phyloP scores from a whole-genome alignment of 352 stramenopile species.

The Globisporangium orthogonon region DNA sequence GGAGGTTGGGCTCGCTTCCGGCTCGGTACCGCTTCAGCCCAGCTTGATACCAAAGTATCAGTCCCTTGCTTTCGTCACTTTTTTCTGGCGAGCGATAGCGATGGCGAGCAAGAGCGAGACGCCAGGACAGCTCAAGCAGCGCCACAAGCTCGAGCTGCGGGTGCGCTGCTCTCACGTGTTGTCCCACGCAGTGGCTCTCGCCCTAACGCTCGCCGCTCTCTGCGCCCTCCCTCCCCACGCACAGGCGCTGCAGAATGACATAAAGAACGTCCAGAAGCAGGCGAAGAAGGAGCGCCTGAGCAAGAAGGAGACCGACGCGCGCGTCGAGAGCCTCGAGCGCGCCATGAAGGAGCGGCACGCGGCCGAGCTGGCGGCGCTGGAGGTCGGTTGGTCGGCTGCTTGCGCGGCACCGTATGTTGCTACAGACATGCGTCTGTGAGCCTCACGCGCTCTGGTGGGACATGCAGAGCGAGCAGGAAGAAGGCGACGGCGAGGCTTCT shows the following conservation, averaged over 20 bases:
- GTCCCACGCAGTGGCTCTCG: too few relatives aligned
- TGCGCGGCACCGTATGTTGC: too few relatives aligned
- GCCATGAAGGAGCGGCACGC: slow-evolving; percentile 52
- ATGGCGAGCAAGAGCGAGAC: slow-evolving; percentile 65
- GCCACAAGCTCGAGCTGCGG: slow-evolving; percentile 81
- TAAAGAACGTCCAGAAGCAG: slow-evolving; percentile 82
- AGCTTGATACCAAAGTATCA: background rate
- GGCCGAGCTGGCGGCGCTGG: slow-evolving; percentile 34
- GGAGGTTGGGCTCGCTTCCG: background rate
- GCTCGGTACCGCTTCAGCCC: background rate
- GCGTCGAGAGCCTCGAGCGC: slow-evolving; percentile 50
- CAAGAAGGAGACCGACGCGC: slow-evolving; percentile 66
- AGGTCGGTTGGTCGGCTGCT: slow-evolving; percentile 9
- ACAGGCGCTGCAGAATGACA: slow-evolving; percentile 69
- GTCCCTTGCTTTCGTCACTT: background rate
- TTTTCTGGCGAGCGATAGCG: background rate
- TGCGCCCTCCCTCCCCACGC: background rate
- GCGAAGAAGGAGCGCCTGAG: slow-evolving; percentile 76
- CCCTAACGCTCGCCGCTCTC: background rate
- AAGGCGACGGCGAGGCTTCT: background rate
- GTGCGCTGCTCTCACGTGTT: slow-evolving; percentile 22
- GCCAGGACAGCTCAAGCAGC: slow-evolving; percentile 75
- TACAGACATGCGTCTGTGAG: background rate
- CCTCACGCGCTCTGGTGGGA: background rate
- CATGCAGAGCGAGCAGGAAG: slow-evolving; percentile 7